These are phyloP conservation scores for Solioccasus polychromus DNA, from an alignment of 768 basidiomycete species.

Conservation along the genomic window DNA sequence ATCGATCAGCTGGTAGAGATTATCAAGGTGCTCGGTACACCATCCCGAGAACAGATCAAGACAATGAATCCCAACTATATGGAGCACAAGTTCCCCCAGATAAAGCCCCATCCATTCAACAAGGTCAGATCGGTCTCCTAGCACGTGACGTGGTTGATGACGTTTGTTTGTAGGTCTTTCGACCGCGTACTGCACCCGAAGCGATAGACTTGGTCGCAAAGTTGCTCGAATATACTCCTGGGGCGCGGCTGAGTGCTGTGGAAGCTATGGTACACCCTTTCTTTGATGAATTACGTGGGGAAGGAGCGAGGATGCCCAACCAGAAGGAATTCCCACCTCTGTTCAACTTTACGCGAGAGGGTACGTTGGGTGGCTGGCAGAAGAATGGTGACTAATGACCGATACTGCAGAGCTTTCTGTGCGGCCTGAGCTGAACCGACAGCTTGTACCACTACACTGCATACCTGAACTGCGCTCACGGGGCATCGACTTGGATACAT, in stretches of 20 bases:
- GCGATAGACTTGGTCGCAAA: conserved; percentile 95
- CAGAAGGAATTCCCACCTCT: conserved; percentile 93
- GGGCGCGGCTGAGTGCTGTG: conserved; percentile 82
- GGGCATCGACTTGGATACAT: conserved; percentile 83
- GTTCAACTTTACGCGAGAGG: conserved; percentile 96
- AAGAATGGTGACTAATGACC: conserved; percentile 1
- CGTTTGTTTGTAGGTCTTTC: conserved; percentile 82
- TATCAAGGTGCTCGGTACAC: conserved; percentile 98
- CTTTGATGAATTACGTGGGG: conserved; percentile 93
- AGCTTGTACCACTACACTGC: conserved; percentile 86
- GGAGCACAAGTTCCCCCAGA: conserved; percentile 99
- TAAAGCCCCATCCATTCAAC: conserved; percentile 98
- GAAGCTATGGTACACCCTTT: conserved; percentile 93
- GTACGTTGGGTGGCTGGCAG: conserved; percentile 44
- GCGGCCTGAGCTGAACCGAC: conserved; percentile 89
- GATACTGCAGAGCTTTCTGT: conserved; percentile 80
- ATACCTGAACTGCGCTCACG: conserved; percentile 86
- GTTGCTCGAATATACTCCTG: conserved; percentile 97
- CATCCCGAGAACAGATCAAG: conserved; percentile 99
- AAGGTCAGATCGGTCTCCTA: conserved; percentile 53
- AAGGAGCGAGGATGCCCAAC: conserved; percentile 93
- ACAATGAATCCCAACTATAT: conserved; percentile 99
- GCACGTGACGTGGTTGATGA: conserved; percentile 13
- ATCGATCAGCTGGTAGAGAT: conserved; percentile 99
- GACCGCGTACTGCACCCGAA: conserved; percentile 93